phyloP scores from a whole-genome alignment of 2,329 filamentous ascomycete genomes.

The Ophiognomonia clavigignenti-juglandacearum region DNA sequence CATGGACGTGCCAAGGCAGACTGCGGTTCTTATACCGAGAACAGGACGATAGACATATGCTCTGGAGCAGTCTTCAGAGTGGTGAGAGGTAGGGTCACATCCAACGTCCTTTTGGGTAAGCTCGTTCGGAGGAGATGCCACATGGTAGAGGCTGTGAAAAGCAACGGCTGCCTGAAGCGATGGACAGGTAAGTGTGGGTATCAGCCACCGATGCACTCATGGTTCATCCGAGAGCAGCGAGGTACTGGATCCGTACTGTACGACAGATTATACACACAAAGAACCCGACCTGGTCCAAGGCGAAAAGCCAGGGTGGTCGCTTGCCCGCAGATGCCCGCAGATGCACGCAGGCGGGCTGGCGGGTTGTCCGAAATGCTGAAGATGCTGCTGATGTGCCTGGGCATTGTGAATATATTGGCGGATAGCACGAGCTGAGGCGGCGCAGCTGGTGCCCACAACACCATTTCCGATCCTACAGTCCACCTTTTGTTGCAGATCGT shows the following conservation, averaged over 20 bases:
- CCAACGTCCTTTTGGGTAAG: background rate
- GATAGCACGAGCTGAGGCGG: conserved; percentile 11
- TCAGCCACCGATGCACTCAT: background rate
- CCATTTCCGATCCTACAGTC: no score
- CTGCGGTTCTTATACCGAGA: no score
- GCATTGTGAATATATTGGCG: no score
- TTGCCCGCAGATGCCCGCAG: no score
- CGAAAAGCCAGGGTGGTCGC: no score
- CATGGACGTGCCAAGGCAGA: background rate
- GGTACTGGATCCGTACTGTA: background rate
- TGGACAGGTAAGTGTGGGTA: background rate
- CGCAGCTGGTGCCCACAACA: conserved; percentile 4
- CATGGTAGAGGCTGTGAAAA: background rate
- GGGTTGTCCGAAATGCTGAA: no score
- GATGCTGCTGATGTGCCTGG: background rate
- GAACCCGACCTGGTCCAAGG: no score
- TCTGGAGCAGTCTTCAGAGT: no score
- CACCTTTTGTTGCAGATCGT: conserved; percentile 14
- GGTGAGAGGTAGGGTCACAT: conserved; percentile 1
- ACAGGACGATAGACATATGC: no score
- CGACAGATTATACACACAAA: no score
- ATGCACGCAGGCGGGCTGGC: no score
- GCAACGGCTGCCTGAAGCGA: background rate
- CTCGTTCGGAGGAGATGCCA: background rate
- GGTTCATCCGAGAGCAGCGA: background rate